Percentiles rank a stretch among this genome's conserved stretches.
These are phyloP conservation scores for Aureobasidium pullulans DNA, from an alignment of 2,329 filamentous ascomycete species.

Conservation along the genomic window DNA sequence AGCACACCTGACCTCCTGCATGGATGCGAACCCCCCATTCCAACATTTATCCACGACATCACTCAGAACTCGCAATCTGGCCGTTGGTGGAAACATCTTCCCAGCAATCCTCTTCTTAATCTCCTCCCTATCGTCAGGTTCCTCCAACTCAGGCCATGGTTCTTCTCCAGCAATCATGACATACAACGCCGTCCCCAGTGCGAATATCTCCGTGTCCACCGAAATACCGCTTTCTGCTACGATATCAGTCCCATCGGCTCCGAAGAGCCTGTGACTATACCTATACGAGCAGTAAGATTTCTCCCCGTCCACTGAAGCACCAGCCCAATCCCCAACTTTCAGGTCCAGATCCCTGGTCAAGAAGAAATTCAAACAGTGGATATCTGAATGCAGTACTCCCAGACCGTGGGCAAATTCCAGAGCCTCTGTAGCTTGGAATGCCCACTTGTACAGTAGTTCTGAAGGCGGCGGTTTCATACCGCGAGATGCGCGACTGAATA, in stretches of 20 bases:
- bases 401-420: constrained; percentile 11
- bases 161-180: neutral
- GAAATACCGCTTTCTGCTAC: neutral
- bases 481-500: neutral
- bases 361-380: constrained; percentile 14
- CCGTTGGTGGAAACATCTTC: neutral
- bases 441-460: constrained; percentile 8
- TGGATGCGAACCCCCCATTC: neutral
- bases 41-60: neutral
- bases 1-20: neutral
- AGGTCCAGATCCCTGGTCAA: constrained; percentile 9
- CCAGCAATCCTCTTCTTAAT: neutral
- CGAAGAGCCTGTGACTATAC: neutral
- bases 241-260: neutral
- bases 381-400: constrained; percentile 8
- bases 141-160: neutral
- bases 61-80: neutral
- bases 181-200: neutral
- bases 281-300: neutral
- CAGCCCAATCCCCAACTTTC: constrained; percentile 17
- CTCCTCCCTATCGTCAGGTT: neutral
- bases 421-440: constrained; percentile 4
- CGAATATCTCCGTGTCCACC: neutral
- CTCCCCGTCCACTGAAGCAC: constrained; percentile 14
- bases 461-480: no score